phyloP scores from a whole-genome alignment of 805 yeast species.

The Pichia sporocuriosa region DNA sequence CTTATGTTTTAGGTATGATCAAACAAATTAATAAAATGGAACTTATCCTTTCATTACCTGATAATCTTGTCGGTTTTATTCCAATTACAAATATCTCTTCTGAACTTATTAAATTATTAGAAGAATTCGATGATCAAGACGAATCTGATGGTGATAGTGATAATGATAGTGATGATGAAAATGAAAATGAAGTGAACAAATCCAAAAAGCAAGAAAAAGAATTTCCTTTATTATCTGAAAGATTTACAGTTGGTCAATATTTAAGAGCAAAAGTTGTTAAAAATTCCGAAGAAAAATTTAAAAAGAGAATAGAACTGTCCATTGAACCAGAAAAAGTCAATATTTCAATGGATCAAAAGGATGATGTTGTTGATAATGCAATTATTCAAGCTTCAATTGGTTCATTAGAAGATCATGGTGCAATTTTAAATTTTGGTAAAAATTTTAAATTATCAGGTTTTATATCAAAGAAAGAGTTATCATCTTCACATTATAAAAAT shows the following conservation, averaged over 20 bases:
- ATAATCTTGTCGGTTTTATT: conserved; percentile 71
- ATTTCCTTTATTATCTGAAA: conserved; percentile 48
- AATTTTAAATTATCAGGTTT: conserved; percentile 53
- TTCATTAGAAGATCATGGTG: conserved; percentile 91
- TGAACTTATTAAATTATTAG: conserved; percentile 50
- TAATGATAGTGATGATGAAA: conserved; percentile 10
- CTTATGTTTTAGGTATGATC: conserved; percentile 73
- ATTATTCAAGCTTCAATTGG: conserved; percentile 70
- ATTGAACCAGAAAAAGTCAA: conserved; percentile 74
- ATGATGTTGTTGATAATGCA: conserved; percentile 58
- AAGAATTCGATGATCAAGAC: conserved; percentile 46
- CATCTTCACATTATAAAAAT: conserved; percentile 13
- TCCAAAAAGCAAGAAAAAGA: conserved; percentile 31
- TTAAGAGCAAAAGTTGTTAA: conserved; percentile 71
- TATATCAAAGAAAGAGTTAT: conserved; percentile 62
- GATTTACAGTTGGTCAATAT: conserved; percentile 77
- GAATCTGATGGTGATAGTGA: conserved; percentile 32
- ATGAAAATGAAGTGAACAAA: conserved; percentile 15
- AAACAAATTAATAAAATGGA: conserved; percentile 53
- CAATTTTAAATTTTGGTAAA: conserved; percentile 64
- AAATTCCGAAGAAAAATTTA: conserved; percentile 32
- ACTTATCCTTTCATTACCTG: conserved; percentile 66
- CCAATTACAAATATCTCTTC: conserved; percentile 69
- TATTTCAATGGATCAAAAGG: conserved; percentile 45
- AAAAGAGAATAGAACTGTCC: conserved; percentile 62